phyloP scores from a whole-genome alignment of 2,329 filamentous ascomycete species.

The Phialophora tarda region DNA sequence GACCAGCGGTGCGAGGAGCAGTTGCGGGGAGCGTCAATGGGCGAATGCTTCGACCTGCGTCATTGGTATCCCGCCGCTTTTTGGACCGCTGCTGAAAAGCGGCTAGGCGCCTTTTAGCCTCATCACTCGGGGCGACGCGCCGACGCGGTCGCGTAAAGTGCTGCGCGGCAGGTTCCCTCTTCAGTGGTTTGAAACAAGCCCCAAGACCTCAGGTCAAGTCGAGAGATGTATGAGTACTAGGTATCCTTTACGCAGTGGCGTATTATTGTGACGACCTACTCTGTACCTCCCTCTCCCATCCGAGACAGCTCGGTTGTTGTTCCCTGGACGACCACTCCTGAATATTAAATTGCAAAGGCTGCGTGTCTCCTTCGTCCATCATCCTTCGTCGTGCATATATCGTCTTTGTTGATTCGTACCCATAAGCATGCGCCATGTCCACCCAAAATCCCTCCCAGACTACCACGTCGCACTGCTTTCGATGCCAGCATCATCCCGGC shows the following conservation, averaged over 20 bases:
- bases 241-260: too few species aligned
- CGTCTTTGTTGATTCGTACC: neutral
- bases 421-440: neutral
- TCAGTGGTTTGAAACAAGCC: too few species aligned
- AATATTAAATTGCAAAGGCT: neutral
- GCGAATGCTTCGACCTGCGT: neutral
- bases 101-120: neutral
- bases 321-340: neutral
- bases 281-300: neutral
- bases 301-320: neutral
- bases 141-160: conserved; percentile 3
- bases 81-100: neutral
- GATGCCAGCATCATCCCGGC: conserved; percentile 17
- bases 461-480: conserved; percentile 15
- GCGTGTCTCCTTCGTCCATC: neutral
- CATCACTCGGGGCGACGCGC: neutral
- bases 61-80: neutral
- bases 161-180: neutral
- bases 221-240: too few species aligned
- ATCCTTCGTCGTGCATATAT: neutral
- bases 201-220: neutral
- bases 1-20: neutral
- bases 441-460: conserved; percentile 2
- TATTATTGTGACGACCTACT: neutral
- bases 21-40: neutral